Percentiles rank a stretch among this genome's conserved stretches.
These are phyloP conservation scores for Ceratobasidium sp. DNA, from an alignment of 1,284 basidiomycete genomes.

Conservation along the genomic window DNA sequence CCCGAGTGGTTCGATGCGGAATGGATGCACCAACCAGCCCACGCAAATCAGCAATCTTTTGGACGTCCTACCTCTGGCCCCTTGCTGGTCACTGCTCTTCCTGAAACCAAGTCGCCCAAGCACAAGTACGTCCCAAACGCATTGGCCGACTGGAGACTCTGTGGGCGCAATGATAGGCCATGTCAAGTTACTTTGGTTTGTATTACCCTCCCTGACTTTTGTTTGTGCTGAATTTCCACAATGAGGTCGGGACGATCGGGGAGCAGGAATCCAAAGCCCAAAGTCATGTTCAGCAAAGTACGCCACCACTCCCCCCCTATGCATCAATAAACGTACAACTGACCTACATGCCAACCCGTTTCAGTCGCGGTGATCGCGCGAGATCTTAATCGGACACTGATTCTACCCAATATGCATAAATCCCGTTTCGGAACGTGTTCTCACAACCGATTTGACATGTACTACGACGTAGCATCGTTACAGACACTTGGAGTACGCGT, in stretches of 20 bases:
- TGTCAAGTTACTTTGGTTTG: constrained; percentile 24
- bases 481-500: constrained; percentile 13
- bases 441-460: constrained; percentile 35
- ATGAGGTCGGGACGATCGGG: constrained; percentile 16
- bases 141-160: constrained; percentile 6
- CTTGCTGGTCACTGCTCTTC: constrained; percentile 8
- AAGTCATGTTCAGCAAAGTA: constrained; percentile 34
- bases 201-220: neutral
- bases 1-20: constrained; percentile 14
- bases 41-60: no score
- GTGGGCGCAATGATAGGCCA: neutral
- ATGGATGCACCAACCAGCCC: neutral
- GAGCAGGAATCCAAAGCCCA: constrained; percentile 36
- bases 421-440: constrained; percentile 35
- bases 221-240: neutral
- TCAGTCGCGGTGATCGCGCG: constrained; percentile 33
- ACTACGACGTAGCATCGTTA: constrained; percentile 24
- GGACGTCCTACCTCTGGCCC: neutral
- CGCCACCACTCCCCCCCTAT: neutral
- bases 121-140: constrained; percentile 14
- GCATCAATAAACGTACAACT: no score
- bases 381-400: constrained; percentile 26
- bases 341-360: neutral
- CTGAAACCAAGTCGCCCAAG: constrained; percentile 12
- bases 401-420: constrained; percentile 37